Percentiles rank a stretch among this genome's conserved stretches.
Evolutionary conservation across 495 filamentous ascomycete genomes (phyloP).

Genomic region (Talaromyces ruber): DNA sequence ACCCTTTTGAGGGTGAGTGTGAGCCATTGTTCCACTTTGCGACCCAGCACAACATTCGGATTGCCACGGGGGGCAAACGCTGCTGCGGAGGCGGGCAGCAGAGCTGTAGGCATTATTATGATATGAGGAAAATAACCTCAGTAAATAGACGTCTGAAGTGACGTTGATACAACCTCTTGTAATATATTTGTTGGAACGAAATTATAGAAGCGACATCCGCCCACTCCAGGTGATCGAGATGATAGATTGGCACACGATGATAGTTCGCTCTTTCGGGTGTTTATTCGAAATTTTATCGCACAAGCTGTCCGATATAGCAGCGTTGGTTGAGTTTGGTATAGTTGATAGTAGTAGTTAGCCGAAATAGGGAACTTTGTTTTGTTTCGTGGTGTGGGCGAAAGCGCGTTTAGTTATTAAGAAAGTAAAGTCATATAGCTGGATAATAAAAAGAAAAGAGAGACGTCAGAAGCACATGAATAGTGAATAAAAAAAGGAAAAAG

Average conservation of each 20-base stretch:
- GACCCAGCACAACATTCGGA: conserved; percentile 90
- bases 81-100: conserved; percentile 90
- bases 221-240: conserved; percentile 23
- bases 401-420: conserved; percentile 5
- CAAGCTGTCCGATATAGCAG: background rate
- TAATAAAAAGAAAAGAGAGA: conserved; percentile 5
- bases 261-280: background rate
- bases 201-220: conserved; percentile 39
- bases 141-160: conserved; percentile 20
- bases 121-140: conserved; percentile 12
- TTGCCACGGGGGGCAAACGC: conserved; percentile 92
- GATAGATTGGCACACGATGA: background rate
- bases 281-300: background rate
- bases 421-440: background rate
- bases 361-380: background rate
- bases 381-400: conserved; percentile 9
- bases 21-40: conserved; percentile 95
- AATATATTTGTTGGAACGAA: conserved; percentile 1
- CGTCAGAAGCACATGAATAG: conserved; percentile 2
- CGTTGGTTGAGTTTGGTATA: background rate
- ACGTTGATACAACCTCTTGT: conserved; percentile 3
- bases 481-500: background rate
- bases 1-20: conserved; percentile 95
- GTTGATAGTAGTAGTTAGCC: conserved; percentile 2
- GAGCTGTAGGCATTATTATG: conserved; percentile 75